Base-by-base conservation (phyloP, 148 eudicot genomes). In the Fallopia convolvulus region DNA sequence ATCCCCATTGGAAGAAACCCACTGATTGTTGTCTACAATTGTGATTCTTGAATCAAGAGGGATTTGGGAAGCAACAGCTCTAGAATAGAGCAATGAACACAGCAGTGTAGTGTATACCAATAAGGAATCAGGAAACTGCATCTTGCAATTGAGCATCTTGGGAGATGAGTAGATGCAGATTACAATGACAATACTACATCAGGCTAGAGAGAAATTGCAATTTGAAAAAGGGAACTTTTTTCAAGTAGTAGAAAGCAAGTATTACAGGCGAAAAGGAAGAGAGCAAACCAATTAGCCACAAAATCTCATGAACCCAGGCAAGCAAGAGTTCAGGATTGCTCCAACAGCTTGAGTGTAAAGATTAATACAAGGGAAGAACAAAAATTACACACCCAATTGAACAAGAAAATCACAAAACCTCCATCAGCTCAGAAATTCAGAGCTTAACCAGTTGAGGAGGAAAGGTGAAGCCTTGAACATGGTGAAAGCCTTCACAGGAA, bases 1-100 rank as follows among this genome's bases (percentile, higher is more conserved):
- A 77, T 85, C 87, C 72, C 88, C 91, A 81, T 82, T 88, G 48
- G 90, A 80, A 50, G 93, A 90, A 15, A 85, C 81, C 93, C 93
- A 88, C 26, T 75, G 78, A 46, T 81, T 75, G 75, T 85, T 85
- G 36, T 81, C 86, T 65, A 58, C 70, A 41, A 85, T 87, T 47
- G 86, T 73, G 20, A 90, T 82, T 66, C 80, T 86, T 50, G 93
- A 88, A 73, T 88, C 93, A 79, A 90, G 23, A 40, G 83, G 79
- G 81, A 90, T 86, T 80, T 83, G 81, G 46, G 88, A 83, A 40
- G 48, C 40, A 33, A 66, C 83, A 74, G 41, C 79, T 9, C 47
- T 44, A 9, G 83, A 76, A 49, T 74, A 78, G 39, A 78, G 74
- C 53, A 86, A 77, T 80, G 81, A 85, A 47, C 78, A 80, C 44